phyloP scores from a whole-genome alignment of 2,329 filamentous ascomycete species.

The Scorias spongiosa region DNA sequence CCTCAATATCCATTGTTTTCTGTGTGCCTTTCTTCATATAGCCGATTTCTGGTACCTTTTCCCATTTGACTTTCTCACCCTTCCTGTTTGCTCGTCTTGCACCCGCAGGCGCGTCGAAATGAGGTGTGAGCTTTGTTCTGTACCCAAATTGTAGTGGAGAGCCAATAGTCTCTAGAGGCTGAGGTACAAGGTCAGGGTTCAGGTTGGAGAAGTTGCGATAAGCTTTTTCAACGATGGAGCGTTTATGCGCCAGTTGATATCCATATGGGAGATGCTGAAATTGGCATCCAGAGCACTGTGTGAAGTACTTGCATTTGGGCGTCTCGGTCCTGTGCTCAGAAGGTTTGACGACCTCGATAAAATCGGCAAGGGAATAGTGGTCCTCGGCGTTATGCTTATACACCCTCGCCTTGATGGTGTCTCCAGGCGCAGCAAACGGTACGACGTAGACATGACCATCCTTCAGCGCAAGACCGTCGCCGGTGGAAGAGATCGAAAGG shows the following conservation, averaged over 20 bases:
- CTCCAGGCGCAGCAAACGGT: constrained; percentile 77
- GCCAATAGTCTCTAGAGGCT: constrained; percentile 69
- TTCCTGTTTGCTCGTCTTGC: constrained; percentile 31
- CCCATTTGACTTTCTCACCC: constrained; percentile 42
- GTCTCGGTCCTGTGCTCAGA: constrained; percentile 63
- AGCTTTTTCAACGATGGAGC: constrained; percentile 74
- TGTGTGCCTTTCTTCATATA: constrained; percentile 78
- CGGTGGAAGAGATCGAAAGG: constrained; percentile 70
- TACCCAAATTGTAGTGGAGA: constrained; percentile 87
- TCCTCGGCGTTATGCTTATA: constrained; percentile 52
- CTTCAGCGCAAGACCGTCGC: constrained; percentile 69
- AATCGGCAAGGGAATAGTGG: constrained; percentile 64
- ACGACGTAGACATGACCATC: constrained; percentile 66
- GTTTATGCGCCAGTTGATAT: constrained; percentile 75
- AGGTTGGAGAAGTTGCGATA: constrained; percentile 84
- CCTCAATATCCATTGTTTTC: constrained; percentile 81
- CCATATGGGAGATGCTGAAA: constrained; percentile 92
- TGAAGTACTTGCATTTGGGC: constrained; percentile 73
- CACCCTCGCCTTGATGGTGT: constrained; percentile 63
- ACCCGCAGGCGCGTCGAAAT: constrained; percentile 67
- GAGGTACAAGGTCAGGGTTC: constrained; percentile 56
- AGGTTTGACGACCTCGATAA: constrained; percentile 59
- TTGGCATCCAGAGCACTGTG: constrained; percentile 78
- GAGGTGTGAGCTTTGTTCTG: constrained; percentile 89
- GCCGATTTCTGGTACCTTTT: constrained; percentile 62